phyloP scores from a whole-genome alignment of 2,329 filamentous ascomycete species.

The Botrytis byssoidea region DNA sequence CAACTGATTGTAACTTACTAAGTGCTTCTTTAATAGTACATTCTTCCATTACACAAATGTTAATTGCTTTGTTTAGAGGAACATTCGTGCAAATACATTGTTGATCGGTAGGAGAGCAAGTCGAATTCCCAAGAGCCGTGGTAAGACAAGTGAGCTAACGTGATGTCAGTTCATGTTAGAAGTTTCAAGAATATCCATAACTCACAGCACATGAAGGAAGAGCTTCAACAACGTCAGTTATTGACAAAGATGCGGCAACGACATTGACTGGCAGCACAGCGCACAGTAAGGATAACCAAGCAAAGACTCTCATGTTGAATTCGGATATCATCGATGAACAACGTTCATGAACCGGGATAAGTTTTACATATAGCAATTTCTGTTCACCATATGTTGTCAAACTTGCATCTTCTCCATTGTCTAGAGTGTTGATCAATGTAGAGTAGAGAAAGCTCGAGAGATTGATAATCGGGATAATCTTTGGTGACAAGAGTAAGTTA shows the following conservation, averaged over 20 bases:
- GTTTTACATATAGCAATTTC: constrained; percentile 6
- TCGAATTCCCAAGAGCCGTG: neutral
- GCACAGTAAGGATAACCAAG: neutral
- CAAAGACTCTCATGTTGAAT: constrained; percentile 5
- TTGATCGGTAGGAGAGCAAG: constrained; percentile 14
- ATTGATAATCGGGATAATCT: neutral
- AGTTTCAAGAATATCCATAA: neutral
- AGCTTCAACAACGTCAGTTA: neutral
- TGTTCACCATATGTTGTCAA: neutral
- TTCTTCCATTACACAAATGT: neutral
- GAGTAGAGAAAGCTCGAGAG: neutral
- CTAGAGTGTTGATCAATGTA: neutral
- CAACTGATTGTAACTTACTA: neutral
- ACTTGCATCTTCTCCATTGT: neutral
- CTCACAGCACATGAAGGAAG: constrained; percentile 17
- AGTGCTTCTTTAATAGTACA: constrained; percentile 15
- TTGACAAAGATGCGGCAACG: neutral
- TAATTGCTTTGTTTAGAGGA: neutral
- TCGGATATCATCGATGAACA: neutral
- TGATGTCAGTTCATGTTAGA: neutral
- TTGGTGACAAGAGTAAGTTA: neutral
- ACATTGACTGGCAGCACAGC: neutral
- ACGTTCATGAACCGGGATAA: neutral
- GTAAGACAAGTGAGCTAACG: constrained; percentile 9
- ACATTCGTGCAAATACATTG: constrained; percentile 18